Evolutionary conservation across 257 asterid genomes (phyloP).

Genomic region (Phtheirospermum japonicum): DNA sequence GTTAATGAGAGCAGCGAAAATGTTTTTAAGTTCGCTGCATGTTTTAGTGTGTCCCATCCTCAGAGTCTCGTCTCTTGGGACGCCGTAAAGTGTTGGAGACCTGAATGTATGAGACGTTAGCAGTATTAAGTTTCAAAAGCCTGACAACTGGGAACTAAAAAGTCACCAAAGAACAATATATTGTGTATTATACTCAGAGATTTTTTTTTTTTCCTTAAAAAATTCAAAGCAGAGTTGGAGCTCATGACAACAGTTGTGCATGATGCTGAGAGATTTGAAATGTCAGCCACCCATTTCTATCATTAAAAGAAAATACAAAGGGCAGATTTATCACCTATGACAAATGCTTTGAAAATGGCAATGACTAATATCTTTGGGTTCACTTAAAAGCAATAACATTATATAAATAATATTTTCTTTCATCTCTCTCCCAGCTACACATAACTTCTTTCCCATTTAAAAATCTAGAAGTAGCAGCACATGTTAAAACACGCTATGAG

Average conservation of each 20-base stretch:
- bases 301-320: neutral
- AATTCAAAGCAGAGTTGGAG: neutral
- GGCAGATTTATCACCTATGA: too few species aligned
- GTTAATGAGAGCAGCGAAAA: constrained; percentile 84
- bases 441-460: too few species aligned
- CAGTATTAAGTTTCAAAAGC: constrained; percentile 13
- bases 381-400: neutral
- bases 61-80: constrained; percentile 89
- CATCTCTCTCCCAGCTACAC: neutral
- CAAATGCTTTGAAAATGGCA: too few species aligned
- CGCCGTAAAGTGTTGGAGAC: constrained; percentile 84
- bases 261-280: neutral
- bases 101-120: constrained; percentile 34
- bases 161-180: neutral
- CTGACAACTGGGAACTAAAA: constrained; percentile 10
- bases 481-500: too few species aligned
- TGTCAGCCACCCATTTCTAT: neutral
- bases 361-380: too few species aligned
- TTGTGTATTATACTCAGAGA: too few species aligned
- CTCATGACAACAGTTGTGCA: constrained; percentile 1
- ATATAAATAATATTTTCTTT: too few species aligned
- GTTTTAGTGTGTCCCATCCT: constrained; percentile 88
- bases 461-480: too few species aligned
- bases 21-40: constrained; percentile 71
- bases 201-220: too few species aligned